Percentiles rank a stretch among this genome's conserved stretches.
phyloP scores from a whole-genome alignment of 1,284 basidiomycete species.

The Leccinum variabile region DNA sequence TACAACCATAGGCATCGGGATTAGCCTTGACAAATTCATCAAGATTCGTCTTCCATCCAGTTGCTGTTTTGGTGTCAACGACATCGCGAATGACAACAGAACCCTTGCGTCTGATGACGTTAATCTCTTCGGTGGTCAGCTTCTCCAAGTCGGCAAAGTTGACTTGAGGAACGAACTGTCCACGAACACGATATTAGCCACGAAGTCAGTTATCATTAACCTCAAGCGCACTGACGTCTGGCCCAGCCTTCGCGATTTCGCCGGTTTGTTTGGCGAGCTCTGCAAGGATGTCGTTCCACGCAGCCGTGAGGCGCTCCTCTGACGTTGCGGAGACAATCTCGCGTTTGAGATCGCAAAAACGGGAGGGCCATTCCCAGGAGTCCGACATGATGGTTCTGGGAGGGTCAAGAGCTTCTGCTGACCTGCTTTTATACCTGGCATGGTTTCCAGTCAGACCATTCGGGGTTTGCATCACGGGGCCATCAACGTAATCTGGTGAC shows the following conservation, averaged over 20 bases:
- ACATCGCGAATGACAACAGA: conserved; percentile 63
- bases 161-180: conserved; percentile 46
- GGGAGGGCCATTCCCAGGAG: conserved; percentile 36
- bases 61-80: conserved; percentile 55
- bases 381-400: conserved; percentile 16
- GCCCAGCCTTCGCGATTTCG: conserved; percentile 48
- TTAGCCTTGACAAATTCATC: conserved; percentile 58
- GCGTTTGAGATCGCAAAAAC: conserved; percentile 55
- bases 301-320: conserved; percentile 45
- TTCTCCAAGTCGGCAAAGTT: conserved; percentile 43
- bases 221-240: conserved; percentile 42
- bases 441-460: neutral
- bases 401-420: neutral
- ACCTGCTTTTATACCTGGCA: conserved; percentile 17
- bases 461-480: neutral
- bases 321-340: conserved; percentile 53
- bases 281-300: conserved; percentile 58
- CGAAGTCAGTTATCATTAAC: neutral
- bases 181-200: neutral
- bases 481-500: neutral
- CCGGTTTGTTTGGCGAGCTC: conserved; percentile 48
- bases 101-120: conserved; percentile 55
- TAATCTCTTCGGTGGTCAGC: conserved; percentile 47
- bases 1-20: conserved; percentile 50
- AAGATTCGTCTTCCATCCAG: conserved; percentile 56